phyloP scores from a whole-genome alignment of 2,329 filamentous ascomycete species.

The Sporothrix dimorphospora region DNA sequence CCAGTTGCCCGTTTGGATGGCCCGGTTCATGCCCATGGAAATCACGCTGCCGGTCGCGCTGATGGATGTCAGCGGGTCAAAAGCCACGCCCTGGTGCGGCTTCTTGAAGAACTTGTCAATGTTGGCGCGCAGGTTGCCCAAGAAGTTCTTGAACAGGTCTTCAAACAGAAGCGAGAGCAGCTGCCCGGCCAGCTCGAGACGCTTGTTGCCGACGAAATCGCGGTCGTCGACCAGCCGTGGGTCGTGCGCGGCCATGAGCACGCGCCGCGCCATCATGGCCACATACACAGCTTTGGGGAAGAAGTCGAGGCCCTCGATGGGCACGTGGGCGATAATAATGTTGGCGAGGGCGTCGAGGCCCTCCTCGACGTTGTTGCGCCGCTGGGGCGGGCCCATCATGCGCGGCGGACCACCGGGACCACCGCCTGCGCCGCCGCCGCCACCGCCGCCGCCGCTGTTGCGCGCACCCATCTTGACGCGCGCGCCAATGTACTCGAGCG shows the following conservation, averaged over 20 bases:
- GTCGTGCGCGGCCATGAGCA: slow-evolving; percentile 91
- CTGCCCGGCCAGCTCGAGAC: slow-evolving; percentile 91
- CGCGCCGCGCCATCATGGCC: slow-evolving; percentile 95
- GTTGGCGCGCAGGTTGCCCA: slow-evolving; percentile 82
- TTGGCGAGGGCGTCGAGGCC: slow-evolving; percentile 90
- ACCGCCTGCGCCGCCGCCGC: slow-evolving; percentile 28
- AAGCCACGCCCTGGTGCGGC: slow-evolving; percentile 82
- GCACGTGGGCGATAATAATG: slow-evolving; percentile 92
- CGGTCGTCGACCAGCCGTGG: slow-evolving; percentile 89
- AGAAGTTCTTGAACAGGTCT: slow-evolving; percentile 96
- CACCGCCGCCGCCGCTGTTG: slow-evolving; percentile 47
- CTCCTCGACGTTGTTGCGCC: slow-evolving; percentile 84
- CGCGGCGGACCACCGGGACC: slow-evolving; percentile 45
- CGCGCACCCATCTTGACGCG: slow-evolving; percentile 85
- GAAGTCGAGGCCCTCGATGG: slow-evolving; percentile 89
- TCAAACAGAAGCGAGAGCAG: slow-evolving; percentile 93
- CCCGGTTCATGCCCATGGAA: slow-evolving; percentile 89
- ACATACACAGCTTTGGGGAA: slow-evolving; percentile 96
- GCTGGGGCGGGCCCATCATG: slow-evolving; percentile 57
- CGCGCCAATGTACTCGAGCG: slow-evolving; percentile 86
- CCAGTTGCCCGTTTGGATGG: slow-evolving; percentile 98
- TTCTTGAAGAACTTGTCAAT: slow-evolving; percentile 97
- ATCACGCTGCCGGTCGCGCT: slow-evolving; percentile 84
- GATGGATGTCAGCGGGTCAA: slow-evolving; percentile 85
- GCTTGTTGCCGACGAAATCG: slow-evolving; percentile 98